Evolutionary conservation across 2,329 filamentous ascomycete species (phyloP).

Genomic region (Cercospora janseana): DNA sequence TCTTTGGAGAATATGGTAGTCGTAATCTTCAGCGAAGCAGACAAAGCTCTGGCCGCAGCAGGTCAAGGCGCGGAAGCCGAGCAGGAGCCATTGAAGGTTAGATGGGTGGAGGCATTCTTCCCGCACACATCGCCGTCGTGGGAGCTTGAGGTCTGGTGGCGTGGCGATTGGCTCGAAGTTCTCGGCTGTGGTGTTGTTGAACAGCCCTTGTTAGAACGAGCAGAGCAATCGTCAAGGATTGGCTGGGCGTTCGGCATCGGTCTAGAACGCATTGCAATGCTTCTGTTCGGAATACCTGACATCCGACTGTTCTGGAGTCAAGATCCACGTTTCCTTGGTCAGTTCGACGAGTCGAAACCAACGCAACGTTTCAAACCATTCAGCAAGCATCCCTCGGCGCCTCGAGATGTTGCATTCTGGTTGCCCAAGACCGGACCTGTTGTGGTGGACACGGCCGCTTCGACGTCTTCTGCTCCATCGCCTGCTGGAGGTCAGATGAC

Average conservation of each 20-base stretch:
- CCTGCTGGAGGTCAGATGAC: constrained; percentile 39
- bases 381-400: constrained; percentile 84
- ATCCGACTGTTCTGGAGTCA: constrained; percentile 95
- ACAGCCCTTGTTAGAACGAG: constrained; percentile 75
- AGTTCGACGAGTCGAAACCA: constrained; percentile 61
- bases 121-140: constrained; percentile 94
- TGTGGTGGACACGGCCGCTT: constrained; percentile 34
- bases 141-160: constrained; percentile 95
- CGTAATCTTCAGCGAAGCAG: constrained; percentile 79
- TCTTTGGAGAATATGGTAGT: constrained; percentile 87
- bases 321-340: constrained; percentile 78
- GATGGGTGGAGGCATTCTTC: constrained; percentile 97
- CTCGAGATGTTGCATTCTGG: constrained; percentile 96
- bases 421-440: constrained; percentile 46
- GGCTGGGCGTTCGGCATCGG: constrained; percentile 97
- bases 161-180: constrained; percentile 92
- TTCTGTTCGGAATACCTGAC: constrained; percentile 92
- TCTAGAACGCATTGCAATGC: constrained; percentile 93
- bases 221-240: constrained; percentile 69
- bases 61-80: constrained; percentile 40
- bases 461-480: constrained; percentile 35
- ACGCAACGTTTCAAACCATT: constrained; percentile 75
- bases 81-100: constrained; percentile 71
- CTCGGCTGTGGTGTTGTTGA: constrained; percentile 88
- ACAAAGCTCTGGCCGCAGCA: constrained; percentile 58